Evolutionary conservation across 495 filamentous ascomycete genomes (phyloP), one percentile per base, ranked within the genome.

Genomic region (Penicillium tannophilum): DNA sequence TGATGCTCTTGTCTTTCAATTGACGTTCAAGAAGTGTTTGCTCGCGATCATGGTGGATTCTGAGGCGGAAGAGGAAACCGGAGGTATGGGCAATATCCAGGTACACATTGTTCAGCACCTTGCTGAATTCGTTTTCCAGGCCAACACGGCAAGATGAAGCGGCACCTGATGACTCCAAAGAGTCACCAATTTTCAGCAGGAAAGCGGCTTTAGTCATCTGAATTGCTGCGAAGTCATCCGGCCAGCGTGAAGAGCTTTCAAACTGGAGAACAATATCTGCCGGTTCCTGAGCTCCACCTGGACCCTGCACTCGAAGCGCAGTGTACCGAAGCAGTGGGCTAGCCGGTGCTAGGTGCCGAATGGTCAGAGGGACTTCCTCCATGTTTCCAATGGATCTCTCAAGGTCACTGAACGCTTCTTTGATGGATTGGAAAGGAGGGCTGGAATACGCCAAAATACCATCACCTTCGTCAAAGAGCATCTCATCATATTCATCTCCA

Each of bases 131-230:
- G 55, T 93, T 93, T 69, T 97, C 94, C 26, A 97, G 74, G 1
- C 94, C 93, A 41, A 97, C 67, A 44, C 84, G 83, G 33, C 86
- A 85, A 17, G 70, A 80, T 6, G 67, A 68, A 47, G 88, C 68
- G 16, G 71, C 68, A 19, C 81, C 79, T 8, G 75, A 73, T 43
- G 84, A 77, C 58, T 87, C 78, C 9, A 98, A 72, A 0, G 89
- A 81, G 49, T 85, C 86, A 26, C 85, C 86, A 50, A 98, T 87
- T 69, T 90, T 93, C 7, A 95, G 67, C 2, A 98, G 81, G 67
- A 98, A 95, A 0, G 93, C 95, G 23, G 93, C 81, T 72, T 98
- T 98, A 11, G 93, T 93, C 70, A 90, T 84, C 69, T 98, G 94
- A 45, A 98, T 93, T 4, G 94, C 93, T 10, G 80, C 79, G 8